Base-by-base conservation (phyloP, 2,329 filamentous ascomycete genomes). In the Cyanodermella asteris region DNA sequence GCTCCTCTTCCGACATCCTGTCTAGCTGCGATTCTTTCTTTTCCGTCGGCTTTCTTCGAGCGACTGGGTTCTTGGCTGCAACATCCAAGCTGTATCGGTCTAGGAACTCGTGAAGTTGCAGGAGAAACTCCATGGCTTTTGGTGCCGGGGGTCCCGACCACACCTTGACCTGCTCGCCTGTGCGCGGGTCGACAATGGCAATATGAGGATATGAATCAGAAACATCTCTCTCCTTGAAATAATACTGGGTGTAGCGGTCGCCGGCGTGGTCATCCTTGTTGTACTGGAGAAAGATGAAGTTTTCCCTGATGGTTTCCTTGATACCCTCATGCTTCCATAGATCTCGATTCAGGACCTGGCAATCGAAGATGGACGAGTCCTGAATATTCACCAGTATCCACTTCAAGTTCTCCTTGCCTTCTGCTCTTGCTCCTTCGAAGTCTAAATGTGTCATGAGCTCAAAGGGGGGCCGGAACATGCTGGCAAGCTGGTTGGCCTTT, bases 361-460 rank as follows among this genome's bases (percentile, higher is more conserved):
- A 97, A 47, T 87, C 76, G 46, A 97, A 97, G 40, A 91, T 72
- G 18, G 76, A 76, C 35, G 77, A 68, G 43, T 97, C 82, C 49
- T 97, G 87, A 10, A 97, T 70, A 44, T 97, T 94, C 33, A 93
- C 80, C 37, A 97, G 50, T 23, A 97, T 64, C 87, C 87, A 97
- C 47, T 91, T 93, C 55, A 80, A 71, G 15, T 72, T 62, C 22
- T 81, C 75, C 44, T 87, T 91, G 31, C 84, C 87, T 38, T 81
- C 61, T 10, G 82, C 66, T 27, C 87, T 68, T 9, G 80, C 87
- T 29, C 72, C 63, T 35, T 91, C 78, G 71, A 78, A 91, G n/a
- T 67, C 55, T 16, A 78, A 49, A 17, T 66, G 65, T 13, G 67
- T 69, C 56, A 97, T 93, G 21, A 97, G 53, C 18, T 93, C 80